Evolutionary conservation across 345 rosid species (phyloP).

Genomic region (Eutrema japonicum): DNA sequence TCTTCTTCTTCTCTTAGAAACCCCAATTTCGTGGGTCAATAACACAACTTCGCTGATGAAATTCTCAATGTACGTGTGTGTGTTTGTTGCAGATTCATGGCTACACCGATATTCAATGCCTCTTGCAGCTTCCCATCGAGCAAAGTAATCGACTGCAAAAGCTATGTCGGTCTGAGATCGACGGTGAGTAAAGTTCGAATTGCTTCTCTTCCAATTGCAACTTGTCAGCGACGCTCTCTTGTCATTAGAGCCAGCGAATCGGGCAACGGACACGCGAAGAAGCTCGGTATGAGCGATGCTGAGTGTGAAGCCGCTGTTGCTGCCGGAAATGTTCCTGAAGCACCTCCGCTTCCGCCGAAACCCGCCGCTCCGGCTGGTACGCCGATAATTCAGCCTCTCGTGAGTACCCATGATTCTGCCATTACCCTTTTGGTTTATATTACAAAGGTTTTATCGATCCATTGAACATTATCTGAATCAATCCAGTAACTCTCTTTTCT

Average conservation of each 20-base stretch:
- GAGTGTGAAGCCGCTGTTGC: constrained; percentile 91
- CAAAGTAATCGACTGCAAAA: constrained; percentile 43
- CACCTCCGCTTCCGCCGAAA: constrained; percentile 81
- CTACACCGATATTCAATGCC: constrained; percentile 45
- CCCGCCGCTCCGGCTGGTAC: constrained; percentile 84
- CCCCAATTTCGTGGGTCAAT: neutral
- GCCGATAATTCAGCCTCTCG: constrained; percentile 67
- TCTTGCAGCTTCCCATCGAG: constrained; percentile 42
- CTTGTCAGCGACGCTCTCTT: constrained; percentile 33
- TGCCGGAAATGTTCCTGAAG: constrained; percentile 77
- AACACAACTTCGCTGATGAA: neutral
- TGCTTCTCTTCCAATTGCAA: constrained; percentile 33
- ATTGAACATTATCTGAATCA: neutral
- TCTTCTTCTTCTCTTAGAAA: neutral
- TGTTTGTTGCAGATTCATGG: constrained; percentile 45
- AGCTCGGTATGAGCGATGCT: constrained; percentile 65
- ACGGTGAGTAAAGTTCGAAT: constrained; percentile 32
- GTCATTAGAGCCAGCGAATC: constrained; percentile 53
- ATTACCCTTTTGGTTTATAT: constrained; percentile 6
- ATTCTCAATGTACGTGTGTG: neutral
- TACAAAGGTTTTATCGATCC: neutral
- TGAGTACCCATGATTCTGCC: constrained; percentile 42
- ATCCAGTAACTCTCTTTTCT: neutral
- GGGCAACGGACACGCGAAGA: constrained; percentile 48
- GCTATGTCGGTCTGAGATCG: constrained; percentile 40